These are phyloP conservation scores for Alloascoidea africana DNA, from an alignment of 805 yeast genomes.

Conservation along the genomic window DNA sequence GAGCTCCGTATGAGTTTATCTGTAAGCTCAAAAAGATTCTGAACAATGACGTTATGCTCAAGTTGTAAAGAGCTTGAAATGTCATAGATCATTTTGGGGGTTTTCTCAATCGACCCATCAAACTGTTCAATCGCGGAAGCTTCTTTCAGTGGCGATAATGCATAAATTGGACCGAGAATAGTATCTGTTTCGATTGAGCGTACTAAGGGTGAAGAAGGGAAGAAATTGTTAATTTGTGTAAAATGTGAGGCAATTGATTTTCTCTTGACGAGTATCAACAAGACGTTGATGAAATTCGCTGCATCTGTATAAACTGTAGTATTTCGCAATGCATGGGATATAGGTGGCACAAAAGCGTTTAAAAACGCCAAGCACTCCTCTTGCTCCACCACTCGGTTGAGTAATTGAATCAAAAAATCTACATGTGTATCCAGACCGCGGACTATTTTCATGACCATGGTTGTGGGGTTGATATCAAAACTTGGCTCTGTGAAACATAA, in stretches of 20 bases:
- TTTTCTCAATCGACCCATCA: conserved; percentile 12
- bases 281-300: conserved; percentile 29
- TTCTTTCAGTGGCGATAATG: conserved; percentile 57
- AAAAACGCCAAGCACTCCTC: not conserved
- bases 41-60: conserved; percentile 18
- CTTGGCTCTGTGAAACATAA: conserved; percentile 28
- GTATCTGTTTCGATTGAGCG: conserved; percentile 44
- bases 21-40: conserved; percentile 51
- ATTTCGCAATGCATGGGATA: conserved; percentile 11
- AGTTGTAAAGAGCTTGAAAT: conserved; percentile 13
- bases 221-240: conserved; percentile 39
- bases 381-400: not conserved
- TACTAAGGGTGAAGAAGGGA: conserved; percentile 29
- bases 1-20: conserved; percentile 70
- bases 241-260: conserved; percentile 49
- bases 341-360: conserved; percentile 3
- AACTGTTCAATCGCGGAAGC: conserved; percentile 34
- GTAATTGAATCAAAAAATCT: not conserved
- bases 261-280: conserved; percentile 39
- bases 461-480: not conserved
- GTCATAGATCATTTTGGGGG: conserved; percentile 7
- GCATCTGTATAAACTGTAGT: conserved; percentile 32
- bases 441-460: not conserved
- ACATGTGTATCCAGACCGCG: not conserved
- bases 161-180: conserved; percentile 62